Base-by-base conservation (phyloP, 345 rosid species). In the Reutealis trisperma region DNA sequence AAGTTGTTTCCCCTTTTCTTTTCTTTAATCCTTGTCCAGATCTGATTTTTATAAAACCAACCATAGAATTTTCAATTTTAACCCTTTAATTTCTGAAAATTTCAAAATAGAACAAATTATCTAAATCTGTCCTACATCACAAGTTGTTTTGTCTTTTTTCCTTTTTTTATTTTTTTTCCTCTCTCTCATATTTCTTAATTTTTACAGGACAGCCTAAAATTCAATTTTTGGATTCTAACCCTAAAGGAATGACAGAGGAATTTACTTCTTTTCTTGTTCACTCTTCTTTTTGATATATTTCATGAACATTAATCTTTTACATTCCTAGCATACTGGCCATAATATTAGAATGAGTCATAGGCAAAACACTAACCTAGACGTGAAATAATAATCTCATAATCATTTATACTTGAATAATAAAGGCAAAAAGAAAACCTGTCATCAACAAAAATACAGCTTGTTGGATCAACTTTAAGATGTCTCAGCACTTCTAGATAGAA, bases 371-470 rank as follows among this genome's bases (percentile, higher is more conserved):
- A 27, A 61, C 22, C 5, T 18, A 27, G 7, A 18, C 22, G 52
- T 57, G 60, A 66, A 77, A 57, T 24, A 32, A 51, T 62, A n/a
- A 61, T 42, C 19, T 30, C 30, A 41, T 14, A 27, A 51, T 13
- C 51, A 24, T 67, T 16, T 4, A 49, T 27, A 79, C n/a, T 6
- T 32, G 58, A 16, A 12, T n/a, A 15, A 30, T 34, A n/a, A 57
- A 22, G 77, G 30, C 6, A 16, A 76, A 66, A 63, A 69, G 24
- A 30, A 10, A 74, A 91, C 99, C 97, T 92, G 90, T 93, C 97
- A 80, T 93, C 97, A 62, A 93, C 72, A 79, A 95, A 93, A 72
- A 95, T 77, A 80, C 99, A 93, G 84, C 84, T 81, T 32, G 73
- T 75, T 66, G 99, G 90, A 76, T 95, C 91, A 72, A 93, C 93